Evolutionary conservation across 2,329 filamentous ascomycete species (phyloP), one percentile per base, ranked within the genome.

Genomic region (Chaetomium globosum): DNA sequence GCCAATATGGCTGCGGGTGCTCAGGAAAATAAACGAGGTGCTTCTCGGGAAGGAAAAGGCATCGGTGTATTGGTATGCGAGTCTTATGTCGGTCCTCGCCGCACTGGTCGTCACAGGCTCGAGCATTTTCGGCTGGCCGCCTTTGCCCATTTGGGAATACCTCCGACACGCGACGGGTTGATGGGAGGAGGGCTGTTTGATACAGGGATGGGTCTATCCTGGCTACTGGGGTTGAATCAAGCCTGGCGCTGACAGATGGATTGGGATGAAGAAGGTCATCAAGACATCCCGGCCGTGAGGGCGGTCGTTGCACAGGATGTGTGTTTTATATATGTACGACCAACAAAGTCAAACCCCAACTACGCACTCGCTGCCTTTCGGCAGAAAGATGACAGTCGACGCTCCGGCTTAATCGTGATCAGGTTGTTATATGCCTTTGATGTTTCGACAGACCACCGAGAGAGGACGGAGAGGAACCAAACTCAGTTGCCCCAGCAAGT

Each of bases 361-460:
- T 90, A 97, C 87, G 89, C 91, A 90, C 87, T 87, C 82, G 80
- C 77, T 77, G 82, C 86, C 90, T 96, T 80, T 96, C 91, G 82
- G 86, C 80, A 80, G 82, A 82, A 83, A 87, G 85, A 87, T 88
- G 91, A 85, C 89, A 93, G 87, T 88, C 89, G 88, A 86, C 87
- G 91, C 93, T 96, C 93, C 93, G 93, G 93, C 93, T 97, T 97
- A 97, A 95, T 96, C 89, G 92, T 89, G 91, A 92, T 92, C 90
- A 74, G 33, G 77, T 85, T 86, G 77, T 78, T 96, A 85, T 96
- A 83, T 89, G 93, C 92, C 91, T 58, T 59, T 54, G 48, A 28
- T 46, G 21, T 49, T 55, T 59, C 83, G 86, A 90, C 88, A 84
- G 84, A 83, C 83, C 90, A 95, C 92, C 90, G 91, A 92, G 85